These are phyloP conservation scores for Pichia sp. DNA, from an alignment of 1,139 yeast species.

Conservation along the genomic window DNA sequence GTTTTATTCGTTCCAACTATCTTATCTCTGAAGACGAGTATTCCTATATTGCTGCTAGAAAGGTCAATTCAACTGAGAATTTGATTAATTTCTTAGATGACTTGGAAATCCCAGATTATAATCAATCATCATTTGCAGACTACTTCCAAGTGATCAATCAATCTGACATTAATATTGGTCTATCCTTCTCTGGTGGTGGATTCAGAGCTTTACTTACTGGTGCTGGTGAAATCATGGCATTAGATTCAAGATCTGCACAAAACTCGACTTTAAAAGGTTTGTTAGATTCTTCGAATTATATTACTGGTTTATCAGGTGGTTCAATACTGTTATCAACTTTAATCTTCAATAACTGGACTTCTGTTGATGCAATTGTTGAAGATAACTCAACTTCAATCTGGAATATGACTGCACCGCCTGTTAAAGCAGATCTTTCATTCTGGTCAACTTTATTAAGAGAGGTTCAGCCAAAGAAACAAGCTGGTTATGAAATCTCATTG, in stretches of 20 bases:
- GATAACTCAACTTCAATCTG: constrained; percentile 40
- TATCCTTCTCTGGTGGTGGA: constrained; percentile 73
- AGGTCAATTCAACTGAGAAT: constrained; percentile 15
- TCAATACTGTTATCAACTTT: constrained; percentile 54
- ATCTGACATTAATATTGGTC: constrained; percentile 37
- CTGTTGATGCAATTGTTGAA: constrained; percentile 34
- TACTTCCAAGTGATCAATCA: constrained; percentile 17
- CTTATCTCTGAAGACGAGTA: constrained; percentile 23
- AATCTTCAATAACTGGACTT: constrained; percentile 40
- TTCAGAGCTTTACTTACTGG: constrained; percentile 62
- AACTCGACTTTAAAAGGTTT: constrained; percentile 40
- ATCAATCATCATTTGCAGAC: constrained; percentile 19
- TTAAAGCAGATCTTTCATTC: constrained; percentile 31
- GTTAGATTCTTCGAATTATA: constrained; percentile 46
- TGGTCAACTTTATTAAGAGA: constrained; percentile 44
- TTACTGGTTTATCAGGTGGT: constrained; percentile 68
- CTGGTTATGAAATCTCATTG: constrained; percentile 52
- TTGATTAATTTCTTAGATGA: constrained; percentile 21
- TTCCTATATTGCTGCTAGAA: constrained; percentile 23
- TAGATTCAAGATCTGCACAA: constrained; percentile 37
- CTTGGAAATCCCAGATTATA: constrained; percentile 22
- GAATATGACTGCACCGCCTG: constrained; percentile 42
- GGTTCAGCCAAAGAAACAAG: constrained; percentile 43
- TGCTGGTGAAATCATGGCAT: constrained; percentile 53
- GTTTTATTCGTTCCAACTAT: constrained; percentile 20